Evolutionary conservation across 441 rosid species (phyloP).

Genomic region (Biscutella auriculata): DNA sequence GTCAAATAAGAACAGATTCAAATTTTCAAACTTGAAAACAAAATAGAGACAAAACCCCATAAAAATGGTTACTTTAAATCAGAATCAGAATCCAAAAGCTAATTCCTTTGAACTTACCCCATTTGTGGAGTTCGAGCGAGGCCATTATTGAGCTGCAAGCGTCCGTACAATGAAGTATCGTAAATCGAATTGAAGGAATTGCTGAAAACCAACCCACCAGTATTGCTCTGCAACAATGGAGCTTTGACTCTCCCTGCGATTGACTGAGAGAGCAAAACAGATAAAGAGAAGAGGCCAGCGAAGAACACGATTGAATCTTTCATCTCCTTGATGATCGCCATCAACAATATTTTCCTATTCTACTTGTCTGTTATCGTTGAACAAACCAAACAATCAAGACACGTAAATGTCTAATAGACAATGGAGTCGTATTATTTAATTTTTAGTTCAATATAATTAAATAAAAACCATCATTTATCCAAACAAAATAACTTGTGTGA

Average conservation of each 20-base stretch:
- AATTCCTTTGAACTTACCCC: slow-evolving; percentile 38
- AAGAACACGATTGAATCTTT: slow-evolving; percentile 1
- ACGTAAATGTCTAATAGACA: background rate
- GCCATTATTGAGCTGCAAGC: slow-evolving; percentile 75
- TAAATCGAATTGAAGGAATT: slow-evolving; percentile 37
- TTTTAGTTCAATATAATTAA: background rate
- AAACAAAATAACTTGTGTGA: too few species aligned
- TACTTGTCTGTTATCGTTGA: background rate
- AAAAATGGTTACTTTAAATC: slow-evolving; percentile 4
- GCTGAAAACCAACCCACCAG: slow-evolving; percentile 29
- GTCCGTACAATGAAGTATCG: slow-evolving; percentile 70
- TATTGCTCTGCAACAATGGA: slow-evolving; percentile 32
- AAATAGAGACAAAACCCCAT: background rate
- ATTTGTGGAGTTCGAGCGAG: slow-evolving; percentile 90
- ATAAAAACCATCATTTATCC: background rate
- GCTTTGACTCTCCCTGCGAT: slow-evolving; percentile 36
- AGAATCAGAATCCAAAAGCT: background rate
- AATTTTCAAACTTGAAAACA: background rate
- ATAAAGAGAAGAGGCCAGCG: slow-evolving; percentile 11
- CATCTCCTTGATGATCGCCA: slow-evolving; percentile 10
- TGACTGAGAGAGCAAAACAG: slow-evolving; percentile 24
- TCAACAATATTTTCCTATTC: background rate
- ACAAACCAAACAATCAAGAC: background rate
- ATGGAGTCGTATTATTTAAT: slow-evolving; percentile 11
- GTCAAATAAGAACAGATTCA: background rate